A percentile compares a stretch with the other conserved stretches of the same genome.
phyloP scores from a whole-genome alignment of 495 filamentous ascomycete species.

The Neurospora terricola region DNA sequence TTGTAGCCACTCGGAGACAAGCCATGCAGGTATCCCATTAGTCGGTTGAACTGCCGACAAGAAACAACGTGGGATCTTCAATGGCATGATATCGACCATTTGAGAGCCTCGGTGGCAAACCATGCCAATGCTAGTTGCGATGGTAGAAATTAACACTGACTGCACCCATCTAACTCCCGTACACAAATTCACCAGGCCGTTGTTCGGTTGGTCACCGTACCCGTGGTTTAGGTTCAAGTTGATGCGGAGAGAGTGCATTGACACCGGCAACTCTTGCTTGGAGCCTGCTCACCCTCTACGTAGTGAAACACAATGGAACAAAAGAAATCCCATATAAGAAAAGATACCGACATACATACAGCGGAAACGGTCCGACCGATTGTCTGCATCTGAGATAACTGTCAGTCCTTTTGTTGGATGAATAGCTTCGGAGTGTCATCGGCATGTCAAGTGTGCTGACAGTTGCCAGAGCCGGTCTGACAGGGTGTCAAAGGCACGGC shows the following conservation, averaged over 20 bases:
- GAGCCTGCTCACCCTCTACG: background rate
- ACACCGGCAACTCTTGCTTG: background rate
- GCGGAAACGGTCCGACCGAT: background rate
- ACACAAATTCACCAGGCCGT: background rate
- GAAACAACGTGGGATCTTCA: background rate
- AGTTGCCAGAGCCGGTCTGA: background rate
- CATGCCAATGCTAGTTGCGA: background rate
- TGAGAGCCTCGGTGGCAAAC: background rate
- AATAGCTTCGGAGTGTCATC: background rate
- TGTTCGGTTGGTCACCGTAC: background rate
- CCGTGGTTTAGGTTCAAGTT: background rate
- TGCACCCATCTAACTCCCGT: background rate
- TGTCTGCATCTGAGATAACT: background rate
- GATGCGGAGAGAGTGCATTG: background rate
- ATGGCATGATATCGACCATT: background rate
- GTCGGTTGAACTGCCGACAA: background rate
- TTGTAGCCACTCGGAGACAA: background rate
- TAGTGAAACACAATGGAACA: background rate
- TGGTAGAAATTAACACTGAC: background rate
- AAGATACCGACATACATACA: background rate
- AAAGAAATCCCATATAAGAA: background rate
- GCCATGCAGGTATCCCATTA: background rate
- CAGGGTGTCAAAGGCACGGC: background rate
- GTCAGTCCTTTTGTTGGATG: background rate
- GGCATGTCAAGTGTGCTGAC: background rate